phyloP scores from a whole-genome alignment of 73 alveolate genomes.

The Paramecium sonneborni region DNA sequence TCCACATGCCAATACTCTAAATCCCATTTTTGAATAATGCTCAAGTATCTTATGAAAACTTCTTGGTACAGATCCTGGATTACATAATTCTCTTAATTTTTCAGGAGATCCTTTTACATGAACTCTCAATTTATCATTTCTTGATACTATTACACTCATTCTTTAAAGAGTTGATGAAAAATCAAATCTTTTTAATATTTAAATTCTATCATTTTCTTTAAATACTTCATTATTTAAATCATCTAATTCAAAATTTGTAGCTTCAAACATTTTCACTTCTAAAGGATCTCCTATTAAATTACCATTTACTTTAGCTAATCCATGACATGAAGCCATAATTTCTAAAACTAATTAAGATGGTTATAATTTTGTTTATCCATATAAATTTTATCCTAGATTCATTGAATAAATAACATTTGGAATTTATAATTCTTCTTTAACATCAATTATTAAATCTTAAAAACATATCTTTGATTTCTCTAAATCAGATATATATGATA shows the following conservation, averaged over 20 bases:
- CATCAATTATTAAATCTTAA: neutral
- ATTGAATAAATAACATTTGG: neutral
- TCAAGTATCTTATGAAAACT: conserved; percentile 83
- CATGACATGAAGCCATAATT: conserved; percentile 71
- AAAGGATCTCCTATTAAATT: conserved; percentile 92
- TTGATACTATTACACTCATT: conserved; percentile 87
- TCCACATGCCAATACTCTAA: conserved; percentile 93
- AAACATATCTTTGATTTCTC: conserved; percentile 24
- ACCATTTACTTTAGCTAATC: conserved; percentile 71
- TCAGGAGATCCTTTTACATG: conserved; percentile 98
- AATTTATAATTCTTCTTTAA: neutral
- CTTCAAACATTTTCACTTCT: conserved; percentile 93
- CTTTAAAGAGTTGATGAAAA: conserved; percentile 91
- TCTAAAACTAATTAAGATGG: conserved; percentile 50
- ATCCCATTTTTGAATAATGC: conserved; percentile 88
- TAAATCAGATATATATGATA: neutral
- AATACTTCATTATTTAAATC: conserved; percentile 62
- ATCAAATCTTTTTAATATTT: conserved; percentile 90
- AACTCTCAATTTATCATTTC: conserved; percentile 61
- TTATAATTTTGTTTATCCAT: neutral
- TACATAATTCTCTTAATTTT: conserved; percentile 86
- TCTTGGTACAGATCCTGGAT: conserved; percentile 79
- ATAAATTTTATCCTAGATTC: neutral
- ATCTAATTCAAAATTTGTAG: conserved; percentile 78
- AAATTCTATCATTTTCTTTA: conserved; percentile 68